Percentiles rank a stretch among this genome's conserved stretches.
These are phyloP conservation scores for Paradendryphiella salina DNA, from an alignment of 2,329 filamentous ascomycete genomes.

Conservation along the genomic window DNA sequence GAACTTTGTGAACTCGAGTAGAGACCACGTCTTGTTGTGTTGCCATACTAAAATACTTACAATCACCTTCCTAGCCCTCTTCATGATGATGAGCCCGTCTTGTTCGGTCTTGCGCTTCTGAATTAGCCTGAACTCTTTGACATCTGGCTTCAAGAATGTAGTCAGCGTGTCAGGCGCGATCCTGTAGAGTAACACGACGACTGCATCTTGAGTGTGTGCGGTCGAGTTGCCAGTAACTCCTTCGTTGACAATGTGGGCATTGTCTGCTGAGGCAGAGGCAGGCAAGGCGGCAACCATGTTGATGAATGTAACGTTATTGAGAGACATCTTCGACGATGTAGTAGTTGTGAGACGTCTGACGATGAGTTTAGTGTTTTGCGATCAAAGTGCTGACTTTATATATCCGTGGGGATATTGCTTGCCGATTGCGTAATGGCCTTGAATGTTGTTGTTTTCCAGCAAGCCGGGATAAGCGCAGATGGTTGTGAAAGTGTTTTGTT, in stretches of 20 bases:
- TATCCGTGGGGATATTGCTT: no score
- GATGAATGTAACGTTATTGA: neutral
- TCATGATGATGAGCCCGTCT: neutral
- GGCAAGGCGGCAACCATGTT: slow-evolving; percentile 1
- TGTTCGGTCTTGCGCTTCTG: neutral
- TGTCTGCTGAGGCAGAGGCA: neutral
- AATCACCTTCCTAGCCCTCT: neutral
- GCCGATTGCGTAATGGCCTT: neutral
- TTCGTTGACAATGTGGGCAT: slow-evolving; percentile 12
- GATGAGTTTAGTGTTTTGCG: neutral
- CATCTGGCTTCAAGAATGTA: neutral
- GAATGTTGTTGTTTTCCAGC: no score
- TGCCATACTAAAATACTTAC: neutral
- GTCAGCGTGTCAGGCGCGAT: neutral
- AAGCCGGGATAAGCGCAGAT: neutral
- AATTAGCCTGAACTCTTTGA: neutral
- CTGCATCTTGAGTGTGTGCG: neutral
- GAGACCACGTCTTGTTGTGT: no score
- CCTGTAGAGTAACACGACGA: neutral
- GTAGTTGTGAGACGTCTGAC: neutral
- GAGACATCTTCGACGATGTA: neutral
- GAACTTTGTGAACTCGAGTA: neutral
- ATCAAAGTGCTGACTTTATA: neutral
- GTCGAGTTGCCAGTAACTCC: neutral
- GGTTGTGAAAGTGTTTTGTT: neutral